Evolutionary conservation across 257 asterid genomes (phyloP).

Genomic region (Solanum pennellii): DNA sequence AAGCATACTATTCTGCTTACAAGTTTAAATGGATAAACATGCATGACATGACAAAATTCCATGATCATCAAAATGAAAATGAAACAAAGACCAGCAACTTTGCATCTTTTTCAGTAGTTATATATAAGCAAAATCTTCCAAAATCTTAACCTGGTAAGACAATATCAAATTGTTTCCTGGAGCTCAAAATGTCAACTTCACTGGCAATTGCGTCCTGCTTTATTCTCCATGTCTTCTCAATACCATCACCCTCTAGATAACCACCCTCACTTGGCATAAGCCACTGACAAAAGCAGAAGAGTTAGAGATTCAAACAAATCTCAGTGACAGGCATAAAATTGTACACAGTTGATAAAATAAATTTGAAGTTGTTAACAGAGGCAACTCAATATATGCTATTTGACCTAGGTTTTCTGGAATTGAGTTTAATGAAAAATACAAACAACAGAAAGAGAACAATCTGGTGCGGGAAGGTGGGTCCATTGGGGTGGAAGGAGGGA

Average conservation of each 20-base stretch:
- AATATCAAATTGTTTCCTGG: conserved; percentile 71
- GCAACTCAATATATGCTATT: background rate
- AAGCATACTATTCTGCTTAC: background rate
- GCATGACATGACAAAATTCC: background rate
- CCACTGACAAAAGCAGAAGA: conserved; percentile 38
- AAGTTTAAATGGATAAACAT: background rate
- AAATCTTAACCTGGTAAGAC: conserved; percentile 75
- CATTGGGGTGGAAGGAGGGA: background rate
- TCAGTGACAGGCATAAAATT: background rate
- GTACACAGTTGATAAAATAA: background rate
- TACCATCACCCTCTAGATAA: conserved; percentile 67
- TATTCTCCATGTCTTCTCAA: conserved; percentile 85
- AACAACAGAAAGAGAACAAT: background rate
- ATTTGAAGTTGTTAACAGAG: background rate
- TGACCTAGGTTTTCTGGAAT: background rate
- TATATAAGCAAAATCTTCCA: conserved; percentile 3
- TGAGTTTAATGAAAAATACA: background rate
- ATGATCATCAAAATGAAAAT: background rate
- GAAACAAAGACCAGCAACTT: background rate
- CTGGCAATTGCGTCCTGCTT: conserved; percentile 62
- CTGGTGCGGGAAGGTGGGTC: background rate
- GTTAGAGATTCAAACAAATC: background rate
- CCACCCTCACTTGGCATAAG: conserved; percentile 86
- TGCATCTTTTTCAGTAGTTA: background rate
- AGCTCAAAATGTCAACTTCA: conserved; percentile 69